These are phyloP conservation scores for Nicotiana sylvestris DNA, from an alignment of 257 asterid genomes.

Conservation along the genomic window DNA sequence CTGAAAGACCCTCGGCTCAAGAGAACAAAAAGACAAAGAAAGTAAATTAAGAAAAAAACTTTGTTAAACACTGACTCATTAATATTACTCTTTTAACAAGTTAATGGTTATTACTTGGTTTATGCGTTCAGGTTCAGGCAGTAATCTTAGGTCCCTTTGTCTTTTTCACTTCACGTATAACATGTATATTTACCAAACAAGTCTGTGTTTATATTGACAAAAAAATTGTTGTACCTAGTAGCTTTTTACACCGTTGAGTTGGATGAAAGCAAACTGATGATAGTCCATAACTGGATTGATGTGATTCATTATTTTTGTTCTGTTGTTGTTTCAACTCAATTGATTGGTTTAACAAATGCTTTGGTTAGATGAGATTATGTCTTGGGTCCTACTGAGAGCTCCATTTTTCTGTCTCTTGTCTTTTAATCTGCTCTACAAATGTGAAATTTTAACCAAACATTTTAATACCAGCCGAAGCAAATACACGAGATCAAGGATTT, in stretches of 20 bases:
- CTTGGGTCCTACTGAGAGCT: not conserved
- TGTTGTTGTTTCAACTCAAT: not conserved
- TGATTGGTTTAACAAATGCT: not conserved
- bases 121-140: no score
- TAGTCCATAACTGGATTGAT: not conserved
- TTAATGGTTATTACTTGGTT: no score
- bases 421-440: not conserved
- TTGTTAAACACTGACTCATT: no score
- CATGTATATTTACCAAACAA: no score
- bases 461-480: conserved; percentile 20
- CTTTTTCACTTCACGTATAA: no score
- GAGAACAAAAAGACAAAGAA: not conserved
- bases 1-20: no score
- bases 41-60: not conserved
- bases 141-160: no score
- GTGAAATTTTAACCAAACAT: not conserved
- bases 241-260: not conserved
- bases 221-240: not conserved
- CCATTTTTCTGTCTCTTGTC: not conserved
- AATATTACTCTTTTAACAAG: not conserved
- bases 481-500: conserved; percentile 28
- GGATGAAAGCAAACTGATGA: not conserved
- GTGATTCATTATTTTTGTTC: not conserved
- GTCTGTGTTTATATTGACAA: no score
- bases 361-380: not conserved